Evolutionary conservation across 75 land plant genomes (phyloP), one percentile per base, ranked within the genome.

Genomic region (Picea glauca): DNA sequence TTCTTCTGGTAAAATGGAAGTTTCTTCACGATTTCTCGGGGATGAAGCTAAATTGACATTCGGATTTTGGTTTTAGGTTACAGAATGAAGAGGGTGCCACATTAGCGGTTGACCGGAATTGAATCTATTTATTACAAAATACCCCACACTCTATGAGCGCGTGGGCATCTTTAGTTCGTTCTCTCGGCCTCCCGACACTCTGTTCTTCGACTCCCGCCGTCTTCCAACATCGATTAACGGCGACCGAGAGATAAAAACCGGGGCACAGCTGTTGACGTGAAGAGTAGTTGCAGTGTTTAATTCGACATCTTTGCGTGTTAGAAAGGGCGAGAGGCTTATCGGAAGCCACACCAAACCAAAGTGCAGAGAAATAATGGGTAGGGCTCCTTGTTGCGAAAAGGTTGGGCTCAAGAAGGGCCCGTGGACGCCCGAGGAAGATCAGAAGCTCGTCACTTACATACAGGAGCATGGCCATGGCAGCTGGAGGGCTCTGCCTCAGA

Each of bases 351-450:
- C 73, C 30, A 32, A 56, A 33, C 54, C 8, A 50, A 50, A 50
- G 11, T 9, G 43, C 4, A 40, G 43, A 50, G 56, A 50, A 50
- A 50, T 50, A 50, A 78, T 78, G 79, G 79, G 79, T 18, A 78
- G 79, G 40, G 79, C 79, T 32, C 79, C 79, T 40, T 78, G 79
- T 40, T 78, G 79, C n/a, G 79, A 78, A 2, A 78, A 78, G 78
- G 75, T 61, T 14, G 66, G 66, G 13, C 79, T 78, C 11, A 78
- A 78, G 79, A 64, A 72, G 33, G 79, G 79, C 33, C 79, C 79
- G 5, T 78, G 79, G 79, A 64, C 54, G 80, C 79, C 79, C 46
- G 79, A 78, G 5, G 79, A 78, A 40, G 79, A 78, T n/a, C 46
- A 78, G 46, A 78, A 78, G 40, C 79, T 78, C 15, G 23, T 78